phyloP scores from a whole-genome alignment of 2,329 filamentous ascomycete species.

The Alternaria arborescens region DNA sequence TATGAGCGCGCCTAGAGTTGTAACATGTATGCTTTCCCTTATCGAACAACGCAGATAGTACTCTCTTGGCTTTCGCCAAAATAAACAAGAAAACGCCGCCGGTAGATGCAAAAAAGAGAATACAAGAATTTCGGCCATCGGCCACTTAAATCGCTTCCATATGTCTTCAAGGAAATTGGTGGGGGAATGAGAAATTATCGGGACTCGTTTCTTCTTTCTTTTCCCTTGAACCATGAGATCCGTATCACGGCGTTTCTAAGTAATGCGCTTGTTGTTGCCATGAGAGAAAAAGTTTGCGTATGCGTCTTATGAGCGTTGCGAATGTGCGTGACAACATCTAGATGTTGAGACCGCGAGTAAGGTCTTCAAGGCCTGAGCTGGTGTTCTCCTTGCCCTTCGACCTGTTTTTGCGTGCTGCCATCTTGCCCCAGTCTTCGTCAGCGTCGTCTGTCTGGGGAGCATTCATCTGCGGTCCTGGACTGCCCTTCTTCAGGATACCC shows the following conservation, averaged over 20 bases:
- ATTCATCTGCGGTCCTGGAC: slow-evolving; percentile 17
- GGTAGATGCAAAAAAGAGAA: slow-evolving; percentile 12
- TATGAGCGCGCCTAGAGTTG: background rate
- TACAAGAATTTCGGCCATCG: slow-evolving; percentile 7
- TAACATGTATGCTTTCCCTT: slow-evolving; percentile 16
- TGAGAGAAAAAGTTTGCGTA: background rate
- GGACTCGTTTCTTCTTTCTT: slow-evolving; percentile 6
- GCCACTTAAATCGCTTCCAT: slow-evolving; percentile 21
- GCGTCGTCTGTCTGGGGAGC: slow-evolving; percentile 40
- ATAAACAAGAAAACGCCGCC: slow-evolving; percentile 8
- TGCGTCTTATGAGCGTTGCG: slow-evolving; percentile 11
- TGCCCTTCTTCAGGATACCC: slow-evolving; percentile 45
- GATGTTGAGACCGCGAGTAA: slow-evolving; percentile 38
- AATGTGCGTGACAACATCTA: slow-evolving; percentile 18
- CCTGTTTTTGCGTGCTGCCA: slow-evolving; percentile 44
- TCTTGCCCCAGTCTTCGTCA: slow-evolving; percentile 47
- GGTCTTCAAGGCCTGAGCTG: slow-evolving; percentile 32
- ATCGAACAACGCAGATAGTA: background rate
- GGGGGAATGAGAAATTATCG: slow-evolving; percentile 2
- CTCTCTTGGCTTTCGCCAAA: background rate
- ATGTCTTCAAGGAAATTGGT: slow-evolving; percentile 8
- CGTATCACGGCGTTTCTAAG: slow-evolving; percentile 7
- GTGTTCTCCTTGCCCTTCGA: slow-evolving; percentile 28
- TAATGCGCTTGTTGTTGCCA: slow-evolving; percentile 12
- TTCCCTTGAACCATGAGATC: slow-evolving; percentile 14